Evolutionary conservation across 352 stramenopile species (phyloP).

Genomic region (Elongisporangium prolatum): DNA sequence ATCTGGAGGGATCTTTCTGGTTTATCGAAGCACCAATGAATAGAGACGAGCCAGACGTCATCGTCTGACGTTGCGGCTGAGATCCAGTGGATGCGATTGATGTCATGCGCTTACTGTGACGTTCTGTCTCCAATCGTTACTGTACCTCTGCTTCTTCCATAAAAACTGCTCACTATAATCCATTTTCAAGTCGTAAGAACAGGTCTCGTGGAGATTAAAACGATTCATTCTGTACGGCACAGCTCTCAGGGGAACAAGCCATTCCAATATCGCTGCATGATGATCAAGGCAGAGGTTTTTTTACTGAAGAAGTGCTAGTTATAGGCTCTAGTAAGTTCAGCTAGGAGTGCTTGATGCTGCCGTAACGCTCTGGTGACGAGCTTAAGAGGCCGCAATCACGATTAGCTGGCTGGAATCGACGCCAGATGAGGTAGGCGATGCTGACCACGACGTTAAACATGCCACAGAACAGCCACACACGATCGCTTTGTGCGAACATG

Average conservation of each 20-base stretch:
- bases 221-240: too few species aligned
- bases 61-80: neutral
- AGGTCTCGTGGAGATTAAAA: too few species aligned
- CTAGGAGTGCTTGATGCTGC: neutral
- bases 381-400: neutral
- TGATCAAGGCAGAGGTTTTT: neutral
- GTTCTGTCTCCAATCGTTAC: too few species aligned
- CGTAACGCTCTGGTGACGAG: neutral
- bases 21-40: neutral
- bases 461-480: constrained; percentile 69
- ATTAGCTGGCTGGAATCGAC: constrained; percentile 34
- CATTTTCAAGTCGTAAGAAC: too few species aligned
- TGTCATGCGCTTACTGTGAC: too few species aligned
- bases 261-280: too few species aligned
- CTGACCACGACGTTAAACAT: constrained; percentile 64
- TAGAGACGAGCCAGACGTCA: neutral
- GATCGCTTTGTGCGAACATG: constrained; percentile 54
- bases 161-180: too few species aligned
- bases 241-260: too few species aligned
- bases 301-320: neutral
- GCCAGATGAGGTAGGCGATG: constrained; percentile 58
- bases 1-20: neutral
- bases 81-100: neutral
- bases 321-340: neutral
- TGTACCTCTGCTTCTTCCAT: too few species aligned